These are phyloP conservation scores for Blastobotrys indianensis DNA, from an alignment of 1,139 yeast genomes.

Conservation along the genomic window DNA sequence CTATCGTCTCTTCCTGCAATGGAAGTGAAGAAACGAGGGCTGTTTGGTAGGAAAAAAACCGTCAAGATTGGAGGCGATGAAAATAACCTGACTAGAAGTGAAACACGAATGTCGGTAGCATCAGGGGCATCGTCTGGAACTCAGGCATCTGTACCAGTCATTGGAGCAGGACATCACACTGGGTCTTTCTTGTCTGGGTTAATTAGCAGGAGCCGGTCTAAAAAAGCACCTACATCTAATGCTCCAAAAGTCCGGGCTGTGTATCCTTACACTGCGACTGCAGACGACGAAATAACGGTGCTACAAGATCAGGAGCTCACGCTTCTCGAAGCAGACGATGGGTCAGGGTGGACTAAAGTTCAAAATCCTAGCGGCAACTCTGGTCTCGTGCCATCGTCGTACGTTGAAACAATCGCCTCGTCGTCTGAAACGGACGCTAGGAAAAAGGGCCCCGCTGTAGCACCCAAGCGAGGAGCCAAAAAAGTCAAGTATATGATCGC, in stretches of 20 bases:
- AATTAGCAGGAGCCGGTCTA: conserved; percentile 12
- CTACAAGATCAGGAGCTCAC: conserved; percentile 55
- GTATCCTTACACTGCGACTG: conserved; percentile 64
- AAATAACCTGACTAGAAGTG: conserved; percentile 3
- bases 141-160: not conserved
- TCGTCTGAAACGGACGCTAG: conserved; percentile 26
- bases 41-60: conserved; percentile 21
- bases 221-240: conserved; percentile 8
- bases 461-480: conserved; percentile 75
- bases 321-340: conserved; percentile 67
- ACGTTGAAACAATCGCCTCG: conserved; percentile 43
- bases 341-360: conserved; percentile 88
- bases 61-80: conserved; percentile 10
- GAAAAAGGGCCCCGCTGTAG: conserved; percentile 70
- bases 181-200: conserved; percentile 16
- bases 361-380: conserved; percentile 37
- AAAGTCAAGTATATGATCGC: conserved; percentile 63
- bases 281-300: conserved; percentile 68
- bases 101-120: conserved; percentile 5
- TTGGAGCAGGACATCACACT: conserved; percentile 13
- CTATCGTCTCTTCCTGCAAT: conserved; percentile 32
- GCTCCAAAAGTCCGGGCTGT: conserved; percentile 46
- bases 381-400: conserved; percentile 87
- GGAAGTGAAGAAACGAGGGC: conserved; percentile 26
- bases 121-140: conserved; percentile 7